Evolutionary conservation across 805 yeast genomes (phyloP), one percentile per base, ranked within the genome.

Genomic region (Wickerhamiella allomyrinae): DNA sequence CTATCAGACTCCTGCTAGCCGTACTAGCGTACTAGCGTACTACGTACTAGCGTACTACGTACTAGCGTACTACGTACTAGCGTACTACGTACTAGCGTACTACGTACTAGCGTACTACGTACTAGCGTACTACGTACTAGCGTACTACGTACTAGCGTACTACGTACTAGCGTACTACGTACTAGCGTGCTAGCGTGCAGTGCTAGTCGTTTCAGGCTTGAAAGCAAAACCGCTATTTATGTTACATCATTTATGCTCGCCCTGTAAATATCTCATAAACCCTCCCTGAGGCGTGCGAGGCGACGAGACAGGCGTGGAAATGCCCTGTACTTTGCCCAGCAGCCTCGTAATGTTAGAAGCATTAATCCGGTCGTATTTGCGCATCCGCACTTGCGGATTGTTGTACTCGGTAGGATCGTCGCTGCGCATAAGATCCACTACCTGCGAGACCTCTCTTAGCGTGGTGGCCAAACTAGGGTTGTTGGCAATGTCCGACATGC

Each of bases 361-460:
- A 50, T 73, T 74, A 38, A 89, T 70, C 43, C 87, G 72, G 48
- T 81, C 84, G 54, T 76, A 87, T 48, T 77, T 74, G 49, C 78
- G 74, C 69, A 69, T 66, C 48, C 84, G 66, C 3, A 65, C 56
- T 9, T 66, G 65, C 9, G 72, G 70, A 47, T 74, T 74, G 50
- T 66, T 70, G 59, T 76, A 85, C 22, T 77, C 82, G 44, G 72
- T 62, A 47, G 73, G 71, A 11, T 81, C 83, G 19, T 71, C 67
- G 14, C 60, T 50, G 49, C 74, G 70, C 49, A 91, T 63, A 45
- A 89, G 62, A 46, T 79, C 78, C 22, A 89, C 75, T 43, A 80
- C 73, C 62, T 89, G 96, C 48, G 86, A 71, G 43, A 87, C 69
- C 52, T 82, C 91, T 6, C 76, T 68, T 50, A 85, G 80, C 37